phyloP scores from a whole-genome alignment of 345 rosid genomes.

The Moricandia arvensis region DNA sequence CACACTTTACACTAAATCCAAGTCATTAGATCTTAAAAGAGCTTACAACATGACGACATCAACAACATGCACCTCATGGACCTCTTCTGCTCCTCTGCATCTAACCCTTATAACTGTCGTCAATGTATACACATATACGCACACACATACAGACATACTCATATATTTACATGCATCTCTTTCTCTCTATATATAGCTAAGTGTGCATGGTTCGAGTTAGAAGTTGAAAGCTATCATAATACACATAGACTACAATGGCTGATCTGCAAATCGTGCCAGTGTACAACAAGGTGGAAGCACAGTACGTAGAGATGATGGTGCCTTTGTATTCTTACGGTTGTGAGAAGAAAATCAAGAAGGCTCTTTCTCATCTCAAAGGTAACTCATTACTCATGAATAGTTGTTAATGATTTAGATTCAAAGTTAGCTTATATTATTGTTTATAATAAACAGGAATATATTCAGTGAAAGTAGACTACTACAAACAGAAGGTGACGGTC shows the following conservation, averaged over 20 bases:
- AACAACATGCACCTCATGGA: constrained; percentile 28
- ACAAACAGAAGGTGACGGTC: constrained; percentile 74
- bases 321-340: constrained; percentile 89
- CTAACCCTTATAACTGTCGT: constrained; percentile 1
- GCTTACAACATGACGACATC: constrained; percentile 32
- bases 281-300: constrained; percentile 73
- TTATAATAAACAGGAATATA: constrained; percentile 56
- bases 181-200: background rate
- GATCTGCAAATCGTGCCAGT: constrained; percentile 70
- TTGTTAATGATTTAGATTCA: background rate
- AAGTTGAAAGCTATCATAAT: background rate
- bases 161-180: background rate
- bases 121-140: background rate
- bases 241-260: constrained; percentile 41
- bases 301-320: constrained; percentile 89
- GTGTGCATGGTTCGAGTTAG: constrained; percentile 17
- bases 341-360: constrained; percentile 69
- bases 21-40: constrained; percentile 30
- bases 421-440: background rate
- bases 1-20: constrained; percentile 38
- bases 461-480: constrained; percentile 64
- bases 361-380: constrained; percentile 84
- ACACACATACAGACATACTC: background rate
- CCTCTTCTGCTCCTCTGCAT: constrained; percentile 16
- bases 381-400: constrained; percentile 2